Conservation (phyloP, 2,329 filamentous ascomycete genomes). For the Ceratocystis ficicola region DNA sequence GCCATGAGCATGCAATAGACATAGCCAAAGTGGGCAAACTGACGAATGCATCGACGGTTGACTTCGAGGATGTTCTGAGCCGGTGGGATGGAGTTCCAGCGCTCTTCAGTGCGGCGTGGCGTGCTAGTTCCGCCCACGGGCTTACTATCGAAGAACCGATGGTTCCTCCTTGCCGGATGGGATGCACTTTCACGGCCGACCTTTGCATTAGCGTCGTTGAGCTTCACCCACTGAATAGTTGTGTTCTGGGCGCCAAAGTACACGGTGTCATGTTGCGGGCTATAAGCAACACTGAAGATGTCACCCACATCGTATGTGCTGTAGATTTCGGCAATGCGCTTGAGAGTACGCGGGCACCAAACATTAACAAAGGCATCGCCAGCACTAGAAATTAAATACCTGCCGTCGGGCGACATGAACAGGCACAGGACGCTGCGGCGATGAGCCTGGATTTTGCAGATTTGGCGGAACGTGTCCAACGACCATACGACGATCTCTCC, state of each 20-base stretch:
- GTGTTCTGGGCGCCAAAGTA: constrained; percentile 93
- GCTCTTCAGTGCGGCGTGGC: constrained; percentile 54
- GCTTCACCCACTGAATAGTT: constrained; percentile 81
- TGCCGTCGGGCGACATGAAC: constrained; percentile 61
- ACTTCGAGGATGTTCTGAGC: constrained; percentile 59
- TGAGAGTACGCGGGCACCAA: constrained; percentile 69
- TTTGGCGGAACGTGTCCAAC: constrained; percentile 72
- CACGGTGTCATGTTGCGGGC: constrained; percentile 61
- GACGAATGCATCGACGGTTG: constrained; percentile 62
- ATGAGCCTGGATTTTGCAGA: constrained; percentile 72
- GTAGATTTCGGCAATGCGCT: constrained; percentile 76
- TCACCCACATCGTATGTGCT: constrained; percentile 90
- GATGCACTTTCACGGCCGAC: constrained; percentile 51
- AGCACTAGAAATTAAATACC: constrained; percentile 78
- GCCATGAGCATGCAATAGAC: constrained; percentile 92
- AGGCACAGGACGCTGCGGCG: constrained; percentile 82
- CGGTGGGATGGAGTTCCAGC: constrained; percentile 43
- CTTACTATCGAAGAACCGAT: constrained; percentile 85
- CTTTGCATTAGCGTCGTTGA: constrained; percentile 50
- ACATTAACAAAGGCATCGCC: constrained; percentile 91
- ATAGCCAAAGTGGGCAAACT: constrained; percentile 92
- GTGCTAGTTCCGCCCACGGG: constrained; percentile 73
- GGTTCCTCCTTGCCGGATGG: constrained; percentile 64
- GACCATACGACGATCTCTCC: constrained; percentile 91
- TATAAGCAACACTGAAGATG: constrained; percentile 90